Evolutionary conservation across 306 rosid genomes (phyloP).

Genomic region (Ceratonia siliqua): DNA sequence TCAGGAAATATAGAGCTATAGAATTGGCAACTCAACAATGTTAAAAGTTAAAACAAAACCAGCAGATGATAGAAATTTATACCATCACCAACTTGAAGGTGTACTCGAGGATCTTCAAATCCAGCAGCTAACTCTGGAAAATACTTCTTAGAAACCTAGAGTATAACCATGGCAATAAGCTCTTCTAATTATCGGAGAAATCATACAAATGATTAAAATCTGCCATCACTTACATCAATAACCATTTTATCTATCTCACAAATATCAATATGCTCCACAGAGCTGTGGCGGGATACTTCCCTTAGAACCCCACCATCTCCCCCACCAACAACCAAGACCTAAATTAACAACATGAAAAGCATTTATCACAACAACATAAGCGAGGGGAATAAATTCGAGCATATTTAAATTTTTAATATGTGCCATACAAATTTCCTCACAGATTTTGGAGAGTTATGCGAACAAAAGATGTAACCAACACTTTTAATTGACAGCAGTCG

Average conservation of each 20-base stretch:
- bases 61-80: slow-evolving; percentile 20
- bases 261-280: slow-evolving; percentile 87
- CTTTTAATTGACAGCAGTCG: neutral
- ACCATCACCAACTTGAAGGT: slow-evolving; percentile 93
- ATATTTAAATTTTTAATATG: neutral
- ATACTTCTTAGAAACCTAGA: slow-evolving; percentile 78
- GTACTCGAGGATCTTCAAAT: slow-evolving; percentile 93
- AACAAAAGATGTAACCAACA: neutral
- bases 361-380: slow-evolving; percentile 6
- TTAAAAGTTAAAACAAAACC: no score
- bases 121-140: slow-evolving; percentile 89
- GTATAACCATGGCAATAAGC: slow-evolving; percentile 27
- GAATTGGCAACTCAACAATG: slow-evolving; percentile 5
- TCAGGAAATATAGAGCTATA: slow-evolving; percentile 14
- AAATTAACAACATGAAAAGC: slow-evolving; percentile 13
- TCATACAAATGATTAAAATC: neutral
- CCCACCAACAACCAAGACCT: slow-evolving; percentile 99
- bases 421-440: slow-evolving; percentile 10
- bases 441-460: neutral
- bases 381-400: slow-evolving; percentile 3
- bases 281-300: slow-evolving; percentile 85
- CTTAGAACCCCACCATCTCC: slow-evolving; percentile 98
- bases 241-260: slow-evolving; percentile 99
- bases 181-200: slow-evolving; percentile 20
- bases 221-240: slow-evolving; percentile 72